Evolutionary conservation across 2,329 filamentous ascomycete species (phyloP), one percentile per base, ranked within the genome.

Genomic region (Colletotrichum sidae): DNA sequence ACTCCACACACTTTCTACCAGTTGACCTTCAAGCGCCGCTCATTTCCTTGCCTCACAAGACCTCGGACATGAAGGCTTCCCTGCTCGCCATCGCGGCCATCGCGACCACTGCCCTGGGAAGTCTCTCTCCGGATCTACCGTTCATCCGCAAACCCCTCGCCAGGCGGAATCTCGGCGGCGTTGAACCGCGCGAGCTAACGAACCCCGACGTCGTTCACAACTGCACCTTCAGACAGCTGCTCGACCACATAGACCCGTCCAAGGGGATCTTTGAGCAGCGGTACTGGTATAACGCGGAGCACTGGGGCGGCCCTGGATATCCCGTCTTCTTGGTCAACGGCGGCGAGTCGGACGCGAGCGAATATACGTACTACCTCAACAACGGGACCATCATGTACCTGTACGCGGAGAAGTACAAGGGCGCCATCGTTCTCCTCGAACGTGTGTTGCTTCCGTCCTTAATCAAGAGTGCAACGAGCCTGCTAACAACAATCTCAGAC

Each of bases 241-340:
- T 68, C 4, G 67, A 67, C 54, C 65, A 68, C 35, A 47, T 17
- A 15, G 38, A 68, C 42, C 51, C 55, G 8, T 45, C 46, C n/a
- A 67, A 46, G 15, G 67, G 65, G 17, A 60, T 50, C 6, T 67
- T 67, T 34, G 41, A 57, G 25, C 59, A 68, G 34, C 44, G 59
- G 4, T 68, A 55, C 34, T 68, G 67, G 65, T 65, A 50, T 34
- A 64, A 64, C 13, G 51, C 64, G 8, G 55, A 55, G 13, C 38
- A 60, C 25, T 67, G 64, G 59, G 60, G 55, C 1, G 67, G 67
- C 8, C 55, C 59, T 12, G 65, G 47, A 2, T 56, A 46, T 34
- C 51, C 65, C 8, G 13, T 68, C n/a, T 64, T 68, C 52, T 51
- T 68, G 53, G 9, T 65, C 1, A 67, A 49, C 10, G 49, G 33